Percentiles rank a stretch among this genome's conserved stretches.
Conservation (phyloP, 352 stramenopile genomes). For the Pythium scleroteichum region DNA sequence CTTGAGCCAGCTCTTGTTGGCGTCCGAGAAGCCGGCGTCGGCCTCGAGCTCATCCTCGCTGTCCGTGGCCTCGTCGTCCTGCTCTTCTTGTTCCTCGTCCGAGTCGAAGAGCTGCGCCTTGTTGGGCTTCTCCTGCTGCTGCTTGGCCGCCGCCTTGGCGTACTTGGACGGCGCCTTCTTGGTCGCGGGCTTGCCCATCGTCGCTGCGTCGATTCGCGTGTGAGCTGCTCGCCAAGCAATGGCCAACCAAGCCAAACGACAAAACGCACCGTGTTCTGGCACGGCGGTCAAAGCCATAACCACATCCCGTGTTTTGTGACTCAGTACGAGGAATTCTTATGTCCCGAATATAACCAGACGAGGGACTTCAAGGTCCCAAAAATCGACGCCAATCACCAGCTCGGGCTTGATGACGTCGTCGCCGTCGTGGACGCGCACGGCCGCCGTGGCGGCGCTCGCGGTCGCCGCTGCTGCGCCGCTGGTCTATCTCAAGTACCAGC, state of each 20-base stretch:
- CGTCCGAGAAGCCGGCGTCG: constrained; percentile 67
- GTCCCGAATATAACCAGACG: constrained; percentile 7
- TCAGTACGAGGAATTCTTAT: no score
- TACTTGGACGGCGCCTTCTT: constrained; percentile 66
- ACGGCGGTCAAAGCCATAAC: no score
- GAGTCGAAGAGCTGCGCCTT: constrained; percentile 71
- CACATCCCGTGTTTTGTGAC: no score
- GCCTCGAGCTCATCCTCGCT: constrained; percentile 43
- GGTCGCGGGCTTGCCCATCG: constrained; percentile 25
- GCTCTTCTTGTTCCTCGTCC: constrained; percentile 40
- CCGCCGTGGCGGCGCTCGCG: constrained; percentile 22
- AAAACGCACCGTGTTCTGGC: neutral
- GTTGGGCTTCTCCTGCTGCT: constrained; percentile 41
- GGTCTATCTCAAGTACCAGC: constrained; percentile 40
- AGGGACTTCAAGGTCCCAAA: constrained; percentile 24
- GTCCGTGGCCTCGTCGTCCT: constrained; percentile 46
- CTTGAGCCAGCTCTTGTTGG: constrained; percentile 88
- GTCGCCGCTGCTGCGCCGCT: constrained; percentile 34
- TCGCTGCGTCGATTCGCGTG: constrained; percentile 11
- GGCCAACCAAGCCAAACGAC: neutral
- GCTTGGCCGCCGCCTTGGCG: constrained; percentile 73
- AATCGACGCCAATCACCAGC: neutral
- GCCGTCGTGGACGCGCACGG: constrained; percentile 25
- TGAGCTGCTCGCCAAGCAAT: no score
- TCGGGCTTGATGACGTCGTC: neutral